Evolutionary conservation across 306 rosid genomes (phyloP).

Genomic region (Prosopis cineraria): DNA sequence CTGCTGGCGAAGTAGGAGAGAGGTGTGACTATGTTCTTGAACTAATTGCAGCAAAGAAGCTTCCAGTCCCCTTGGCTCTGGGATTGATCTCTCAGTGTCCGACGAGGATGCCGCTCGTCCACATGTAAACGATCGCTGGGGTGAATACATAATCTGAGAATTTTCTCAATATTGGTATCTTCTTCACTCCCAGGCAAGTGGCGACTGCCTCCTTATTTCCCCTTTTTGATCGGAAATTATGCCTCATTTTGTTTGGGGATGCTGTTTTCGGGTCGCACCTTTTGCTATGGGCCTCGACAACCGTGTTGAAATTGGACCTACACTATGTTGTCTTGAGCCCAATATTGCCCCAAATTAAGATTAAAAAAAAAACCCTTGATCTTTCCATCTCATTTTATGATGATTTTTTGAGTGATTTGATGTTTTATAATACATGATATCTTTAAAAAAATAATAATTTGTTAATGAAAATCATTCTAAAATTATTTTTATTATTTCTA

Average conservation of each 20-base stretch:
- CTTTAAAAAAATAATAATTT: too few relatives aligned
- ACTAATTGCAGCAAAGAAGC: conserved; percentile 54
- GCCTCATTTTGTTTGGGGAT: neutral
- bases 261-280: neutral
- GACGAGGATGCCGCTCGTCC: conserved; percentile 31
- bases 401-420: too few relatives aligned
- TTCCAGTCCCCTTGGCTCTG: conserved; percentile 54
- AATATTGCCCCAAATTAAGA: neutral
- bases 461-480: too few relatives aligned
- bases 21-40: conserved; percentile 53
- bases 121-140: conserved; percentile 36
- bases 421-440: too few relatives aligned
- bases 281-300: neutral
- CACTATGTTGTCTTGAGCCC: neutral
- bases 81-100: conserved; percentile 26
- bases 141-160: conserved; percentile 28
- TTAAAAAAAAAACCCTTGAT: too few relatives aligned
- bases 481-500: too few relatives aligned
- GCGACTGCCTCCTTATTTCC: neutral
- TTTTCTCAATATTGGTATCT: neutral
- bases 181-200: neutral
- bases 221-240: neutral
- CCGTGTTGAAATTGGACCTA: neutral
- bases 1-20: conserved; percentile 53
- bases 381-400: too few relatives aligned